A percentile compares a stretch with the other conserved stretches of the same genome.
phyloP scores from a whole-genome alignment of 306 rosid species.

The Gillenia trifoliata region DNA sequence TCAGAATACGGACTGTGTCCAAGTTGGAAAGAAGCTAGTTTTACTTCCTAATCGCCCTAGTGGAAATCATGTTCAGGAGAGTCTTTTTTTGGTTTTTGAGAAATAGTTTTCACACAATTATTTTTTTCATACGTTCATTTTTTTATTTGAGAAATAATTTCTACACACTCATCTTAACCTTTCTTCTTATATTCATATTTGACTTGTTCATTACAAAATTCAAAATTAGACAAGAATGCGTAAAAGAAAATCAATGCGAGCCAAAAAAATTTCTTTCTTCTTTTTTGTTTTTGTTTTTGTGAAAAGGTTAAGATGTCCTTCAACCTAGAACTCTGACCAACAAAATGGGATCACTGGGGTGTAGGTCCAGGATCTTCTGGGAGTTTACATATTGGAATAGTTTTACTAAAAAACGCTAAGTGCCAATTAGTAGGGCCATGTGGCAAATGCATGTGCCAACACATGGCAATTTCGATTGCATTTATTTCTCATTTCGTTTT shows the following conservation, averaged over 20 bases:
- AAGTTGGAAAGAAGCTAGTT: not conserved
- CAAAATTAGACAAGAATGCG: no score
- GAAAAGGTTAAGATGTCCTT: not conserved
- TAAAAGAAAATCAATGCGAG: no score
- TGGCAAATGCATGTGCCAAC: constrained; percentile 15
- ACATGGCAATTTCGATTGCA: not conserved
- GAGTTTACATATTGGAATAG: not conserved
- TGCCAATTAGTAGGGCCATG: constrained; percentile 3
- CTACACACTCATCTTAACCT: no score
- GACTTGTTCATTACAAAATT: no score
- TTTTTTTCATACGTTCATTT: no score
- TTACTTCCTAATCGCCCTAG: not conserved
- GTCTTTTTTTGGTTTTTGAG: no score
- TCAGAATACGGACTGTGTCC: not conserved
- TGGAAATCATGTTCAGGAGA: no score
- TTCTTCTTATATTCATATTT: no score
- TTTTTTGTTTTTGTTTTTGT: no score
- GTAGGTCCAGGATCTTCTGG: not conserved
- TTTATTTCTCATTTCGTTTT: not conserved
- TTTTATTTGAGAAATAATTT: no score
- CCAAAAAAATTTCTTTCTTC: not conserved
- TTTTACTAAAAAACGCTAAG: not conserved
- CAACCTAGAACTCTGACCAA: not conserved
- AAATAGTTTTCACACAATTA: no score
- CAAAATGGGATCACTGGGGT: not conserved